phyloP scores from a whole-genome alignment of 306 rosid species.

The Dalbergia cultrata region DNA sequence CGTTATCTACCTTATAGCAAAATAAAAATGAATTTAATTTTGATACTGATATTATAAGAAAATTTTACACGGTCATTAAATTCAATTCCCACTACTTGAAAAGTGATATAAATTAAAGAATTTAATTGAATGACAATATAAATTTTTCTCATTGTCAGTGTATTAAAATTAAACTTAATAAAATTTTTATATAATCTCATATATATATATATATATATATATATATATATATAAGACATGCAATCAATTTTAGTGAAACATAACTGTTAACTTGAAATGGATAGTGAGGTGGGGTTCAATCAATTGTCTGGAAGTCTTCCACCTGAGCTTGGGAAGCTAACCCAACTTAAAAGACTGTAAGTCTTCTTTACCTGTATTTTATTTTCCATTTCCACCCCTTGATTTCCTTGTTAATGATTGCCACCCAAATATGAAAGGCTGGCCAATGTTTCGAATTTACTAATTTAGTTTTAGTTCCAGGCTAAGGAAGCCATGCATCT shows the following conservation, averaged over 20 bases:
- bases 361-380: constrained; percentile 13
- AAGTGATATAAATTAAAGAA: too few species aligned
- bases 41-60: too few species aligned
- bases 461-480: background rate
- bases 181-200: background rate
- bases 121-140: too few species aligned
- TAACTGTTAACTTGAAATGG: constrained; percentile 35
- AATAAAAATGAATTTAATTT: too few species aligned
- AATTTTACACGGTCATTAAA: too few species aligned
- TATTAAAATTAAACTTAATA: too few species aligned
- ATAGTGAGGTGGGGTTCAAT: constrained; percentile 65
- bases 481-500: too few species aligned
- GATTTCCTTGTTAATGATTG: background rate
- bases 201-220: background rate
- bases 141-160: too few species aligned
- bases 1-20: too few species aligned
- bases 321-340: constrained; percentile 65
- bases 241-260: background rate
- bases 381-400: constrained; percentile 10
- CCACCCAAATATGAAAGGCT: background rate
- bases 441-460: background rate
- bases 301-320: constrained; percentile 68
- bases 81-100: too few species aligned
- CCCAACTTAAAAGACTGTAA: constrained; percentile 63
- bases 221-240: background rate